Conservation (phyloP, 192 early-diverging fungal species). For the Chytriomyces sp. region DNA sequence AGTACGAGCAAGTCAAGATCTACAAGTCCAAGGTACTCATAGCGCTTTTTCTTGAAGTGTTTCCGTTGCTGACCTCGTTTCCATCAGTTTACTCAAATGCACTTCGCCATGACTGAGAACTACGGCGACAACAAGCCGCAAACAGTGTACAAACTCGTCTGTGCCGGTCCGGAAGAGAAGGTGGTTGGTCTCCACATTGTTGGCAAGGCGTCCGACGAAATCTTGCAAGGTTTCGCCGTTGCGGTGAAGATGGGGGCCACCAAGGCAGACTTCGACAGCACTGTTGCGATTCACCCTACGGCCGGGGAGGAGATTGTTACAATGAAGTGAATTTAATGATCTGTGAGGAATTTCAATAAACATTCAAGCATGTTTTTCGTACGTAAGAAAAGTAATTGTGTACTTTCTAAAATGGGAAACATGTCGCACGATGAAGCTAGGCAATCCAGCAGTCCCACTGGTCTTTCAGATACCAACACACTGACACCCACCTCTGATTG, state of each 20-base stretch:
- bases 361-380: too few species aligned
- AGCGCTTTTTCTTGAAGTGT: not conserved
- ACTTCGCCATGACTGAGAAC: slow-evolving; percentile 53
- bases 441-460: too few species aligned
- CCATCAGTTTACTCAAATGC: slow-evolving; percentile 89
- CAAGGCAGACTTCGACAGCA: slow-evolving; percentile 94
- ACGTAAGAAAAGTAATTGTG: too few species aligned
- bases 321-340: slow-evolving; percentile 60
- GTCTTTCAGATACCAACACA: too few species aligned
- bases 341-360: too few species aligned
- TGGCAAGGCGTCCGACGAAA: slow-evolving; percentile 81
- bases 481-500: too few species aligned
- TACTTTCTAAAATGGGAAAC: too few species aligned
- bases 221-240: slow-evolving; percentile 94
- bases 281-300: slow-evolving; percentile 97
- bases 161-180: slow-evolving; percentile 85
- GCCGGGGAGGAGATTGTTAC: slow-evolving; percentile 95
- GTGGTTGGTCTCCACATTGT: slow-evolving; percentile 95
- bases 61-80: not conserved
- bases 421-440: too few species aligned
- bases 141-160: slow-evolving; percentile 91
- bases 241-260: slow-evolving; percentile 99
- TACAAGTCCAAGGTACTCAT: slow-evolving; percentile 67
- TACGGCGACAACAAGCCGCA: slow-evolving; percentile 79
- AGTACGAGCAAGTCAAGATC: slow-evolving; percentile 80